Evolutionary conservation across 75 land plant species (phyloP).

Genomic region (Adiantum capillusveneris): DNA sequence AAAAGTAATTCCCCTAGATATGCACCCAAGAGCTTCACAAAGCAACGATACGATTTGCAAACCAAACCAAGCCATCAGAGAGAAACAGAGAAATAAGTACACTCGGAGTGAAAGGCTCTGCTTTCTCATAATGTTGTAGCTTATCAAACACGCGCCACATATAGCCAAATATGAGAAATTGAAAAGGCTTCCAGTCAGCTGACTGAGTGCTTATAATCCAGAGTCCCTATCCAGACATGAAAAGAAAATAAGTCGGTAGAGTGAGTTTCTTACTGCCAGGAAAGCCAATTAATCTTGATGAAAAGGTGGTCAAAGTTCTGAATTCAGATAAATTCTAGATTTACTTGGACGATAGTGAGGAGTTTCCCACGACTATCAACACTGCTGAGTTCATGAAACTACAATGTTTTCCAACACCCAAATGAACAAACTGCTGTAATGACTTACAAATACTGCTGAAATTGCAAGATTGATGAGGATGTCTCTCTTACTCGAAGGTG

Average conservation of each 20-base stretch:
- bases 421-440: neutral
- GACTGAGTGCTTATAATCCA: slow-evolving; percentile 49
- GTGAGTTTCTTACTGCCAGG: too few relatives aligned
- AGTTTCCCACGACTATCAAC: too few relatives aligned
- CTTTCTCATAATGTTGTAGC: slow-evolving; percentile 61
- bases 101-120: slow-evolving; percentile 33
- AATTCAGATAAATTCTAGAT: too few relatives aligned
- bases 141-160: slow-evolving; percentile 78
- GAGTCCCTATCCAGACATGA: slow-evolving; percentile 35
- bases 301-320: too few relatives aligned
- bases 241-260: too few relatives aligned
- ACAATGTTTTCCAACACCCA: too few relatives aligned
- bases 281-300: too few relatives aligned
- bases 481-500: slow-evolving; percentile 46
- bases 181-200: slow-evolving; percentile 83
- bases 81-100: slow-evolving; percentile 16
- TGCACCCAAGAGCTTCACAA: too few relatives aligned
- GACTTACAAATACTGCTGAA: slow-evolving; percentile 76
- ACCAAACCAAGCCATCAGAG: neutral
- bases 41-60: neutral
- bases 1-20: too few relatives aligned
- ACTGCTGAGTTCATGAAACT: too few relatives aligned
- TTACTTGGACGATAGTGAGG: too few relatives aligned
- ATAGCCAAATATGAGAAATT: slow-evolving; percentile 65
- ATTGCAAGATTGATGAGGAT: slow-evolving; percentile 76